phyloP scores from a whole-genome alignment of 345 rosid genomes.

The Geranium rotundifolium region DNA sequence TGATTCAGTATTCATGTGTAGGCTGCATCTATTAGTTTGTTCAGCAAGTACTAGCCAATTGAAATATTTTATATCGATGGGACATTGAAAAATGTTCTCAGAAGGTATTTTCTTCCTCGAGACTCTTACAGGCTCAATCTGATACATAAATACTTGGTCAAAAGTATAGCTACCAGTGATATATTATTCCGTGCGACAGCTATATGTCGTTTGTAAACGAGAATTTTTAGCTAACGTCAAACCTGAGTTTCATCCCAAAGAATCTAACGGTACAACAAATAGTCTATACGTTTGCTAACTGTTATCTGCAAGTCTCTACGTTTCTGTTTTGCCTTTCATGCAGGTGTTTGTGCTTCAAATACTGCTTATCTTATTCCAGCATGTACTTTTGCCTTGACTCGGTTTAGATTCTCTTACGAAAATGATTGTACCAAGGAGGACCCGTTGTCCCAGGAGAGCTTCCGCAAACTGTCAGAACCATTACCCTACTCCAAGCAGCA shows the following conservation, averaged over 20 bases:
- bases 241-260: too few species aligned
- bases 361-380: background rate
- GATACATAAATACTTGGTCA: too few species aligned
- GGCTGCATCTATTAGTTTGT: background rate
- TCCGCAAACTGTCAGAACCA: conserved; percentile 71
- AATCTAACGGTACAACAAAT: too few species aligned
- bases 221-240: too few species aligned
- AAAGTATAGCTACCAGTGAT: too few species aligned
- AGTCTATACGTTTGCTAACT: too few species aligned
- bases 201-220: too few species aligned
- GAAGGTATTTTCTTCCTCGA: too few species aligned
- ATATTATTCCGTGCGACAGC: too few species aligned
- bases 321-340: background rate
- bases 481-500: conserved; percentile 92
- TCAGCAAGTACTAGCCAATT: background rate
- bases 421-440: conserved; percentile 93
- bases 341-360: background rate
- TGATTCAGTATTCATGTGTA: background rate
- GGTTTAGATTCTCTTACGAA: conserved; percentile 56
- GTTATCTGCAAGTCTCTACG: background rate
- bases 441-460: conserved; percentile 87
- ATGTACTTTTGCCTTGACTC: conserved; percentile 25
- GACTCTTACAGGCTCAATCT: too few species aligned
- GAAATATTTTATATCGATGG: too few species aligned
- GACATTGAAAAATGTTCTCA: too few species aligned